Evolutionary conservation across 2,329 filamentous ascomycete species (phyloP).

Genomic region (Taxawa tesnikishii): DNA sequence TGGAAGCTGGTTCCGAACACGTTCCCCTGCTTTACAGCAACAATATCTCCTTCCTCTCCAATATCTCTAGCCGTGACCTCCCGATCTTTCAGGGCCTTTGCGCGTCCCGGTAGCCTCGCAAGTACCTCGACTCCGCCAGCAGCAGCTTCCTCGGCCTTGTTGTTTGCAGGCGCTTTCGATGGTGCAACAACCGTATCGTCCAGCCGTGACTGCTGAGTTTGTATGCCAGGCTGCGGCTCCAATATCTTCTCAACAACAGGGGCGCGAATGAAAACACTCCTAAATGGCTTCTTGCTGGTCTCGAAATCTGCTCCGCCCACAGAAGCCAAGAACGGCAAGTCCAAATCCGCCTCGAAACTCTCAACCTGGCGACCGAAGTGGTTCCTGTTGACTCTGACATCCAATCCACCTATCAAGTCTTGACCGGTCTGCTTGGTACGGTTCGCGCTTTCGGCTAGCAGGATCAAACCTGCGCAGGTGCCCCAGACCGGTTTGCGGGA

Average conservation of each 20-base stretch:
- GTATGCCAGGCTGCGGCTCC: conserved; percentile 36
- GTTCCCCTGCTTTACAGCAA: conserved; percentile 82
- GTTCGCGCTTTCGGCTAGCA: conserved; percentile 79
- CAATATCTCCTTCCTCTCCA: conserved; percentile 56
- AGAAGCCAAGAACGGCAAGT: conserved; percentile 55
- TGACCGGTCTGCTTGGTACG: conserved; percentile 83
- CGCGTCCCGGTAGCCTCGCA: conserved; percentile 41
- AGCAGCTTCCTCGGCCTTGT: conserved; percentile 30
- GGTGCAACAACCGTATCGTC: conserved; percentile 47
- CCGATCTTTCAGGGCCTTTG: conserved; percentile 35
- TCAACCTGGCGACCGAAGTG: conserved; percentile 91
- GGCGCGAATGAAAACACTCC: conserved; percentile 84
- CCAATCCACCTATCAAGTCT: conserved; percentile 81
- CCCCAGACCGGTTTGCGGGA: conserved; percentile 81
- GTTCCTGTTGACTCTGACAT: conserved; percentile 84
- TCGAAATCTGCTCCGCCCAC: conserved; percentile 14
- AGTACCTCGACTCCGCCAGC: conserved; percentile 44
- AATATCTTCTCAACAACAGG: conserved; percentile 83
- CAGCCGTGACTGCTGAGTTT: conserved; percentile 31
- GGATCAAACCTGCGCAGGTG: conserved; percentile 86
- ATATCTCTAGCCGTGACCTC: conserved; percentile 32
- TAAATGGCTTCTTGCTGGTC: conserved; percentile 42
- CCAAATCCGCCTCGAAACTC: conserved; percentile 68
- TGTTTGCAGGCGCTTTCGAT: conserved; percentile 33
- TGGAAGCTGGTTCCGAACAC: conserved; percentile 94